Evolutionary conservation across 805 yeast genomes (phyloP).

Genomic region (Yarrowia sp.): DNA sequence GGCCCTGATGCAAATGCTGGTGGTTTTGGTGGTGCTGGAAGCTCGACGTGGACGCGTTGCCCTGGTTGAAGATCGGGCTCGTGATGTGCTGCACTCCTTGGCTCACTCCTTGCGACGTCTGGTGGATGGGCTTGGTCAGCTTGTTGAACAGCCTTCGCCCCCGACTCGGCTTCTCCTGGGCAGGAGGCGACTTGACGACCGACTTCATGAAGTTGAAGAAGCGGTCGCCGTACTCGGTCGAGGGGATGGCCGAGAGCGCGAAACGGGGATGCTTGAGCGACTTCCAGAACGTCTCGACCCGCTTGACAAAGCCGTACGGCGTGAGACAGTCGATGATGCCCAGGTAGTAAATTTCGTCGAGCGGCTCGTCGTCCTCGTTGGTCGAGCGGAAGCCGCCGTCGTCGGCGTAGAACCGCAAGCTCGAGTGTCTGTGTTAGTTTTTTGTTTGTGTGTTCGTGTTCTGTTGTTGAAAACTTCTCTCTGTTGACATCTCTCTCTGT

Average conservation of each 20-base stretch:
- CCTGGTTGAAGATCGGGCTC: background rate
- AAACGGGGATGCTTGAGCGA: constrained; percentile 18
- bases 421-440: constrained; percentile 23
- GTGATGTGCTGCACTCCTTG: constrained; percentile 19
- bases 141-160: constrained; percentile 19
- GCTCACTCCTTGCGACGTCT: background rate
- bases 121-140: constrained; percentile 9
- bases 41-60: background rate
- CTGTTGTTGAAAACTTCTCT: no score
- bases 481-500: no score
- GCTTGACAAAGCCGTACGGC: constrained; percentile 54
- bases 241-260: constrained; percentile 86
- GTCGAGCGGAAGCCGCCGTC: constrained; percentile 86
- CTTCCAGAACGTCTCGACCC: constrained; percentile 75
- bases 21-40: constrained; percentile 22
- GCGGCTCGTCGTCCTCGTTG: constrained; percentile 57
- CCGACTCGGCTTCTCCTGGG: background rate
- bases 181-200: constrained; percentile 20
- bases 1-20: constrained; percentile 22
- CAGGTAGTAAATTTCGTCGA: constrained; percentile 72
- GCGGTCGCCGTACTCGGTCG: constrained; percentile 84
- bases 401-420: constrained; percentile 62
- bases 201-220: constrained; percentile 56
- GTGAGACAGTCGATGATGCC: constrained; percentile 96
- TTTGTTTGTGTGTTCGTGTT: background rate